Evolutionary conservation across 2,329 filamentous ascomycete genomes (phyloP).

Genomic region (Endoconidiophora laricicola): DNA sequence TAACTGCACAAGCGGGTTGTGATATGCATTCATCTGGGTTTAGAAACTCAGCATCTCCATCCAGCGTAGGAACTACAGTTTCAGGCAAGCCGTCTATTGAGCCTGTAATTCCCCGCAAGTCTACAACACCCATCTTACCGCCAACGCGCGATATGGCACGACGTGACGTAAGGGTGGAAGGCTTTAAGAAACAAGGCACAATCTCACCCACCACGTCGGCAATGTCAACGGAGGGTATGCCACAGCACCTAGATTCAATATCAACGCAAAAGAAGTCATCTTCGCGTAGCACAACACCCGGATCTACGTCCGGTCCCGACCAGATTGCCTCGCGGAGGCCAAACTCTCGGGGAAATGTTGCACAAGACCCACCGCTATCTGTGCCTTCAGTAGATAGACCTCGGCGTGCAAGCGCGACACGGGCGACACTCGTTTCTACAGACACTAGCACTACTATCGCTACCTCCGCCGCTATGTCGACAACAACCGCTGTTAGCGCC

Average conservation of each 20-base stretch:
- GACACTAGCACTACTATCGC: not conserved
- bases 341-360: slow-evolving; percentile 34
- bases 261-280: slow-evolving; percentile 10
- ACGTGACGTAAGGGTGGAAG: slow-evolving; percentile 30
- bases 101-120: slow-evolving; percentile 8
- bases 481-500: slow-evolving; percentile 17
- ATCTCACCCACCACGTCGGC: slow-evolving; percentile 14
- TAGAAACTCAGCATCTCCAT: slow-evolving; percentile 1
- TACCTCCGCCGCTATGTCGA: slow-evolving; percentile 10
- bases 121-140: slow-evolving; percentile 22
- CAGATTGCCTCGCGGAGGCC: slow-evolving; percentile 27
- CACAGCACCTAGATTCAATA: slow-evolving; percentile 16
- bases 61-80: not conserved
- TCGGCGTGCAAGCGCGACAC: slow-evolving; percentile 37
- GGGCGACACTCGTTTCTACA: slow-evolving; percentile 40
- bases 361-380: slow-evolving; percentile 29
- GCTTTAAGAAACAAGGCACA: slow-evolving; percentile 22
- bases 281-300: slow-evolving; percentile 16
- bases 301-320: slow-evolving; percentile 22
- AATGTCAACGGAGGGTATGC: slow-evolving; percentile 14
- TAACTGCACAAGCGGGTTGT: not conserved
- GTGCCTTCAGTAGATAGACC: slow-evolving; percentile 30
- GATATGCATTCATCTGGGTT: not conserved
- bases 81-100: not conserved
- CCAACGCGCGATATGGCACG: slow-evolving; percentile 22